Evolutionary conservation across 164 flowering plant species (phyloP).

Genomic region (Sedum album): DNA sequence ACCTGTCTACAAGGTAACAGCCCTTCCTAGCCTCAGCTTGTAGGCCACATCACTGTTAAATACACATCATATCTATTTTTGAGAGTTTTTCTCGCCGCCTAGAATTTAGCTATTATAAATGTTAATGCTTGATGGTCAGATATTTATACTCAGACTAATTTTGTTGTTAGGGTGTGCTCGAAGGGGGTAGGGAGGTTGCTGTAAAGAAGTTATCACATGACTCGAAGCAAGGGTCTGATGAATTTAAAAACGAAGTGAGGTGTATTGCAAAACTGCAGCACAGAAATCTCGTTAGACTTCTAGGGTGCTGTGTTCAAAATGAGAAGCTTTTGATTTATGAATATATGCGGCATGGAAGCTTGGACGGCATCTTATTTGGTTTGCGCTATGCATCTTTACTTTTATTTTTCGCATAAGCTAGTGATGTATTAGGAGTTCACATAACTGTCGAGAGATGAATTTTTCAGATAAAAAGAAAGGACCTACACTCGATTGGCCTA

Average conservation of each 20-base stretch:
- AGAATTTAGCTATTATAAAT: background rate
- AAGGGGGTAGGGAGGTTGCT: slow-evolving; percentile 9
- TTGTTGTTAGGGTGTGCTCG: slow-evolving; percentile 6
- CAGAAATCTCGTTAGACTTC: slow-evolving; percentile 10
- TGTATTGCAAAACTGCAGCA: slow-evolving; percentile 13
- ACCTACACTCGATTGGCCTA: slow-evolving; percentile 3
- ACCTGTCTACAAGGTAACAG: slow-evolving; percentile 9
- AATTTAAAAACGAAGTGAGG: slow-evolving; percentile 9
- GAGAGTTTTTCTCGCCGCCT: background rate
- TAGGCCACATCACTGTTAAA: background rate
- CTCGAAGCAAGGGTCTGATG: slow-evolving; percentile 9
- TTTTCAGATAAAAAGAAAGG: background rate
- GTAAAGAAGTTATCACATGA: slow-evolving; percentile 8
- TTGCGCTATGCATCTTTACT: background rate
- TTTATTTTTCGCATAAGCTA: background rate
- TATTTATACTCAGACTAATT: background rate
- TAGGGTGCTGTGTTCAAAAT: slow-evolving; percentile 10
- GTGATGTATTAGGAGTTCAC: background rate
- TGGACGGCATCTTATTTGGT: slow-evolving; percentile 10
- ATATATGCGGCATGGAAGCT: slow-evolving; percentile 8
- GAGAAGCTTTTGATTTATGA: slow-evolving; percentile 11
- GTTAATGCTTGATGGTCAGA: background rate
- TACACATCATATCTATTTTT: background rate
- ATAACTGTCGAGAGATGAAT: background rate
- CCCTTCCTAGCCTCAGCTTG: background rate